These are phyloP conservation scores for Symbiotaphrina buchneri DNA, from an alignment of 495 filamentous ascomycete genomes.

Conservation along the genomic window DNA sequence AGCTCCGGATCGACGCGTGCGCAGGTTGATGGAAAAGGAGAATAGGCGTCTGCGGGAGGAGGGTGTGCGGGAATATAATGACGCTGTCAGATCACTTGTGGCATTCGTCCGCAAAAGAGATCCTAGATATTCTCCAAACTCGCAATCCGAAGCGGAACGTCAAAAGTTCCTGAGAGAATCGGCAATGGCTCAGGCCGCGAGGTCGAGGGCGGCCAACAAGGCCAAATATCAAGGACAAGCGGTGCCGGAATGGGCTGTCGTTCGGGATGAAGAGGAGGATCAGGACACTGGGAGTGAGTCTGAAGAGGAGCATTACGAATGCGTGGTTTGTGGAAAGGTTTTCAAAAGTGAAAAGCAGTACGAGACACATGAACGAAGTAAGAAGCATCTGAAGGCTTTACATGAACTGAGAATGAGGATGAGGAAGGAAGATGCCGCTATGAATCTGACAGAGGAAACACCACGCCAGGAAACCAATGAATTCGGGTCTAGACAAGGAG, in stretches of 20 bases:
- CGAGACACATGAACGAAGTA: slow-evolving; percentile 86
- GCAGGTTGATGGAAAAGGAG: slow-evolving; percentile 85
- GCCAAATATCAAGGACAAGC: slow-evolving; percentile 42
- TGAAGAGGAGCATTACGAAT: slow-evolving; percentile 48
- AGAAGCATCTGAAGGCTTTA: slow-evolving; percentile 77
- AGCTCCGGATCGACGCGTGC: slow-evolving; percentile 63
- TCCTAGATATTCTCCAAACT: slow-evolving; percentile 48
- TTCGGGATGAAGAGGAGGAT: slow-evolving; percentile 19
- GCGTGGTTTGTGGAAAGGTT: slow-evolving; percentile 72
- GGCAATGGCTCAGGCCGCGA: slow-evolving; percentile 62
- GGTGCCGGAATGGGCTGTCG: slow-evolving; percentile 59
- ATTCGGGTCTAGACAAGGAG: neutral
- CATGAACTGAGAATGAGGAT: slow-evolving; percentile 63
- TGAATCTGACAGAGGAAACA: slow-evolving; percentile 20
- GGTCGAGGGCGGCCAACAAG: slow-evolving; percentile 58
- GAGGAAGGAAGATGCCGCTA: slow-evolving; percentile 42
- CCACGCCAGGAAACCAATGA: neutral
- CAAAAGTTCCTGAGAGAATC: slow-evolving; percentile 61
- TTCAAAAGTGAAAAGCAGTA: slow-evolving; percentile 92
- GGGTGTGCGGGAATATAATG: slow-evolving; percentile 73
- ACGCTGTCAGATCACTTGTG: slow-evolving; percentile 71
- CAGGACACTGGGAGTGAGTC: slow-evolving; percentile 22
- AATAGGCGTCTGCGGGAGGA: slow-evolving; percentile 73
- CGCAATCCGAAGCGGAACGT: slow-evolving; percentile 55
- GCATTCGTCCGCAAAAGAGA: slow-evolving; percentile 86